These are phyloP conservation scores for Chlamydomonas sp. DNA, from an alignment of 139 green algal genomes.

Conservation along the genomic window DNA sequence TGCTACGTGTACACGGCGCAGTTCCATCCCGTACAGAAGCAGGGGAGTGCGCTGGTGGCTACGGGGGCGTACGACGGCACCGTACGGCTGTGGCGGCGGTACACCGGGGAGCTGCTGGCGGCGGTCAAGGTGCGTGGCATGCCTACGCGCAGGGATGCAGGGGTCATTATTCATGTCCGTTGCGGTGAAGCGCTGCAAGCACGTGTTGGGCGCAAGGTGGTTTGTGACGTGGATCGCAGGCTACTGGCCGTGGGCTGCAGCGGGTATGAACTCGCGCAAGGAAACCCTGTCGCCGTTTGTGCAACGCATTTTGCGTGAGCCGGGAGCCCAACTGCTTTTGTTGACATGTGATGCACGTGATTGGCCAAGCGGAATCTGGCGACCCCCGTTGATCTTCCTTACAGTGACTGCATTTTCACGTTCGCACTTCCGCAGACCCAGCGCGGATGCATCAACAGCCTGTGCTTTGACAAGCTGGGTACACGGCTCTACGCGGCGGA, in stretches of 20 bases:
- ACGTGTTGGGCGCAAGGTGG: no score
- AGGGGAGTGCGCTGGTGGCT: conserved; percentile 27
- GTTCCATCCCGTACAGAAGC: conserved; percentile 53
- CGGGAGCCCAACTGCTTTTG: no score
- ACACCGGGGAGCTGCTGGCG: conserved; percentile 36
- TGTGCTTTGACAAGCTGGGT: conserved; percentile 55
- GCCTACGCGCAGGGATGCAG: not conserved
- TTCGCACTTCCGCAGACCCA: conserved; percentile 7
- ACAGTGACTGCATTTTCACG: not conserved
- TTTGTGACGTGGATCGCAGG: no score
- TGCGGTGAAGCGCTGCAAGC: not conserved
- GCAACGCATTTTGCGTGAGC: no score
- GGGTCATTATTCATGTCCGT: not conserved
- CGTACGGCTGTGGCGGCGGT: conserved; percentile 41
- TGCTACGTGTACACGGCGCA: conserved; percentile 56
- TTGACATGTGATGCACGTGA: not conserved
- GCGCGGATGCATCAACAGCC: conserved; percentile 45
- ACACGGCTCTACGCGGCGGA: conserved; percentile 48
- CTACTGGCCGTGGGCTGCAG: no score
- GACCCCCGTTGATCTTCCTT: no score
- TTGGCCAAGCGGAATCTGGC: no score
- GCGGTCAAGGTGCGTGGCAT: conserved; percentile 27
- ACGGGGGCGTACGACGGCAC: conserved; percentile 33
- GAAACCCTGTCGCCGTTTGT: no score
- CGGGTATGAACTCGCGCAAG: no score